Conservation (phyloP, 345 rosid genomes). For the Brassica rapa region DNA sequence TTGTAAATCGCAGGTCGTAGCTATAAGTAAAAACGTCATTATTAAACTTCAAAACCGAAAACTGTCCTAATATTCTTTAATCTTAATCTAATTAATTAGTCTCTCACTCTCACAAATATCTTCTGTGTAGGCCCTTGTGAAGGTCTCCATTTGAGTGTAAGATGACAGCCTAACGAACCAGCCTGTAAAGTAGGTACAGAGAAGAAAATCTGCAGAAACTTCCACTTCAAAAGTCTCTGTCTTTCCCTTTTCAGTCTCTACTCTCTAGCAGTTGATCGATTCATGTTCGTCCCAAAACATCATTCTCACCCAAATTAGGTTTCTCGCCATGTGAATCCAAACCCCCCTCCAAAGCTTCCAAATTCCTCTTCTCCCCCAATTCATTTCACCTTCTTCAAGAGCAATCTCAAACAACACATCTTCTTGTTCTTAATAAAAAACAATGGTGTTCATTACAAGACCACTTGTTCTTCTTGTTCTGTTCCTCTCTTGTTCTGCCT, state of each 20-base stretch:
- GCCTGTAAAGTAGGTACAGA: not conserved
- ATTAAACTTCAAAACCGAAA: too few species aligned
- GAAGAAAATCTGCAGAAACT: not conserved
- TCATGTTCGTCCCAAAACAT: not conserved
- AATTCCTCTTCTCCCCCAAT: not conserved
- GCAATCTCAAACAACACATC: conserved; percentile 11
- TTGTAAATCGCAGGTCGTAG: too few species aligned
- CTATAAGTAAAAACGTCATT: too few species aligned
- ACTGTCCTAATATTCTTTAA: not conserved
- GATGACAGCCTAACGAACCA: not conserved
- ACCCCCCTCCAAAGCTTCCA: not conserved
- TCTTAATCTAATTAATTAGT: not conserved
- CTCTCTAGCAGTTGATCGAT: not conserved
- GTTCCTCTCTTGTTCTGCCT: conserved; percentile 48
- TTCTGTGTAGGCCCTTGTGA: not conserved
- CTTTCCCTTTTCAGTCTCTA: not conserved
- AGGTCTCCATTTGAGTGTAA: not conserved
- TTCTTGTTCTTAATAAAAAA: conserved; percentile 7
- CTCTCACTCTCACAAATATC: not conserved
- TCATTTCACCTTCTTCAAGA: conserved; percentile 1
- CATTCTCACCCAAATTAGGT: not conserved
- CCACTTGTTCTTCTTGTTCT: conserved; percentile 40
- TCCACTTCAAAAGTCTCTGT: not conserved
- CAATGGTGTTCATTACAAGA: conserved; percentile 23
- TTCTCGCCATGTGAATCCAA: not conserved